Conservation (phyloP, 768 basidiomycete species). For the Pisolithus microcarpus region DNA sequence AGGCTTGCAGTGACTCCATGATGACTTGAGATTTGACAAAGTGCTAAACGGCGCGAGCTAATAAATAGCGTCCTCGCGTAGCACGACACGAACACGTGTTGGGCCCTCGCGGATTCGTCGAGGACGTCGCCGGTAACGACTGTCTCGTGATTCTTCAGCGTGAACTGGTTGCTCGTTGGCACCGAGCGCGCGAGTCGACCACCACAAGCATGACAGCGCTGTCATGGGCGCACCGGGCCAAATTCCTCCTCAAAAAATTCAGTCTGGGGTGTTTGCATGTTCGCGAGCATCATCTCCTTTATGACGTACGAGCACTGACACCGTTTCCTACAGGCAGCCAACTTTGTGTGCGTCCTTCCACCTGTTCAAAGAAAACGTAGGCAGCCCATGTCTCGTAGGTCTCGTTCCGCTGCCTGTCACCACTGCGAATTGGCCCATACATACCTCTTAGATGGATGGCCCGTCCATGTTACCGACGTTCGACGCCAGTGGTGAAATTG, state of each 20-base stretch:
- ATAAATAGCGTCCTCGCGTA: too few species aligned
- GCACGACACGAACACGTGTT: too few species aligned
- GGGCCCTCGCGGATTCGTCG: not conserved
- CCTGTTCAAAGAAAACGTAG: slow-evolving; percentile 57
- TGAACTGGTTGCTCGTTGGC: too few species aligned
- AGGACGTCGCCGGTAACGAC: not conserved
- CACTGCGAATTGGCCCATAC: not conserved
- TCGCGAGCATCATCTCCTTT: slow-evolving; percentile 1
- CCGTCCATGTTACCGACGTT: slow-evolving; percentile 82
- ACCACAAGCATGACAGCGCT: slow-evolving; percentile 8
- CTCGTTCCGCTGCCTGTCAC: slow-evolving; percentile 1
- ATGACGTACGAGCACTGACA: slow-evolving; percentile 1
- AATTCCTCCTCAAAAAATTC: slow-evolving; percentile 14
- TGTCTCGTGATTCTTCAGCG: too few species aligned
- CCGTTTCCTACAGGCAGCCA: slow-evolving; percentile 36
- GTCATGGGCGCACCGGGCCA: slow-evolving; percentile 7
- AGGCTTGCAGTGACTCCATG: slow-evolving; percentile 15
- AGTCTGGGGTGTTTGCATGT: slow-evolving; percentile 24
- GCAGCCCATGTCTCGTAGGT: slow-evolving; percentile 45
- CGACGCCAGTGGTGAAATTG: slow-evolving; percentile 48
- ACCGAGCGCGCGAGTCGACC: too few species aligned
- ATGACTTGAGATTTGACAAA: not conserved
- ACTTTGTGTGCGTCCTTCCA: slow-evolving; percentile 53
- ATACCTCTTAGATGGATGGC: slow-evolving; percentile 47
- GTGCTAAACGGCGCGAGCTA: too few species aligned